These are phyloP conservation scores for Ailanthus altissimus DNA, from an alignment of 345 rosid genomes.

Conservation along the genomic window DNA sequence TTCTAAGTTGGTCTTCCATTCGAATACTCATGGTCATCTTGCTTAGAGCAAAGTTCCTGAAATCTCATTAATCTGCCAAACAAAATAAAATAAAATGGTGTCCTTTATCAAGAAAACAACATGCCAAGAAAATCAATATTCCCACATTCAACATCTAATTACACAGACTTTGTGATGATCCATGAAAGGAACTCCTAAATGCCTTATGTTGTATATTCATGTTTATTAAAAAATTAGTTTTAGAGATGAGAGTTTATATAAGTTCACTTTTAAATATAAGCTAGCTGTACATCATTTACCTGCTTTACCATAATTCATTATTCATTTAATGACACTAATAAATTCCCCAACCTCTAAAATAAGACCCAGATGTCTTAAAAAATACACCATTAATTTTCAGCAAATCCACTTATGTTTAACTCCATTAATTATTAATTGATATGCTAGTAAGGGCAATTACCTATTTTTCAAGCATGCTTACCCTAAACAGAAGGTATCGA, in stretches of 20 bases:
- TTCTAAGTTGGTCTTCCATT: constrained; percentile 7
- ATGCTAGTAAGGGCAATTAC: neutral
- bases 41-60: constrained; percentile 49
- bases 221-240: neutral
- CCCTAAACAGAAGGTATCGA: neutral
- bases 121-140: neutral
- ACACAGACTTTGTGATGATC: neutral
- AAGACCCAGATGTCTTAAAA: neutral
- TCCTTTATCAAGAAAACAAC: neutral
- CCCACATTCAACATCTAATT: neutral
- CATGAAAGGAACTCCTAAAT: neutral
- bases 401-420: no score
- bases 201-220: neutral
- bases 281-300: neutral
- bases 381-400: neutral
- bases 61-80: constrained; percentile 51
- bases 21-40: constrained; percentile 16
- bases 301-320: neutral
- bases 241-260: neutral
- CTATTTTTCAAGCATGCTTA: neutral
- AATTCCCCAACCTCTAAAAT: neutral
- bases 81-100: neutral
- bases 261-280: neutral
- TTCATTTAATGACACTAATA: neutral
- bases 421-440: neutral